These are phyloP conservation scores for Vanrija sp. DNA, from an alignment of 1,284 basidiomycete genomes.

Conservation along the genomic window DNA sequence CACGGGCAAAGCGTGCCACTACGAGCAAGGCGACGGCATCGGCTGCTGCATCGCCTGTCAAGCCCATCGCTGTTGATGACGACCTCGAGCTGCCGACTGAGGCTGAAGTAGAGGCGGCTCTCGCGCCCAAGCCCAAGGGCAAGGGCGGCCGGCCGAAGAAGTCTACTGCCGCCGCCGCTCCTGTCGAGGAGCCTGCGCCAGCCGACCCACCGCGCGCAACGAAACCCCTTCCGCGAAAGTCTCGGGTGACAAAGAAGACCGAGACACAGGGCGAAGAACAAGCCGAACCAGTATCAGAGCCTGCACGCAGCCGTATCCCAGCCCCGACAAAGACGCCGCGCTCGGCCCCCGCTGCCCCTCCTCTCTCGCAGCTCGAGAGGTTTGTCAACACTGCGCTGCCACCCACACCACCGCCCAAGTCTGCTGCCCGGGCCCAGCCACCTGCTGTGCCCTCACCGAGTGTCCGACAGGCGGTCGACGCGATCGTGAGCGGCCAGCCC, in stretches of 20 bases:
- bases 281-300: not conserved
- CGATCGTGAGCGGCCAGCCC: constrained; percentile 11
- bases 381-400: constrained; percentile 33
- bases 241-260: not conserved
- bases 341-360: constrained; percentile 1
- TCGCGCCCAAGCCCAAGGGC: not conserved
- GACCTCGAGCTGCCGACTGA: not conserved
- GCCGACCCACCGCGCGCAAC: not conserved
- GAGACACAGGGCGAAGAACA: not conserved
- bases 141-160: constrained; percentile 1
- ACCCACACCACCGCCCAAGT: not conserved
- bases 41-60: too few species aligned
- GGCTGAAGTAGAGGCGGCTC: not conserved
- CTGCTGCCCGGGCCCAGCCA: not conserved
- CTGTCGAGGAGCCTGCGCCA: constrained; percentile 2
- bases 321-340: not conserved
- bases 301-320: not conserved
- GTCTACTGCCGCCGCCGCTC: not conserved
- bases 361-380: constrained; percentile 26
- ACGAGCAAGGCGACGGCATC: too few species aligned
- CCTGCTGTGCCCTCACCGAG: constrained; percentile 1
- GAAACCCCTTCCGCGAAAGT: not conserved
- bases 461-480: constrained; percentile 7
- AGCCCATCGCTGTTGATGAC: too few species aligned
- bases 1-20: too few species aligned